Evolutionary conservation across 2,329 filamentous ascomycete genomes (phyloP).

Genomic region (Pseudohalonectria lignicola): DNA sequence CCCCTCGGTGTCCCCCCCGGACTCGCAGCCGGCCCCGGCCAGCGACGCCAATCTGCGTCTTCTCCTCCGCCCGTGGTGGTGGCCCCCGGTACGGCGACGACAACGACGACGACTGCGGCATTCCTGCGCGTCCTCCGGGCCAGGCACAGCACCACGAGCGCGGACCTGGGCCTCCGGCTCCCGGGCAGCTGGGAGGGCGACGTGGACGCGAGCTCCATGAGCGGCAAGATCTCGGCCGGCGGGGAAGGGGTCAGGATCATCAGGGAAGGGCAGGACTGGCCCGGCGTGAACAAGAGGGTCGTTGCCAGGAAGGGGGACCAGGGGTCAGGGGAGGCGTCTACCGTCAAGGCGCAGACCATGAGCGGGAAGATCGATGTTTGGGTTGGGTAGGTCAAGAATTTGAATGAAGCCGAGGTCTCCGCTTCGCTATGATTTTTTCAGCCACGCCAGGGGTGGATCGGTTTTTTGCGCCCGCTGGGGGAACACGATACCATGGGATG

Average conservation of each 20-base stretch:
- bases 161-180: constrained; percentile 29
- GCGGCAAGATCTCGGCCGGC: constrained; percentile 24
- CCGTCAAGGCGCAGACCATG: constrained; percentile 18
- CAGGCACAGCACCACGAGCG: constrained; percentile 32
- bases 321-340: constrained; percentile 18
- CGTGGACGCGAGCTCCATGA: constrained; percentile 25
- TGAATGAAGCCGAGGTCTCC: too few species aligned
- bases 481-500: too few species aligned
- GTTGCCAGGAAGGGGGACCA: constrained; percentile 27
- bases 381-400: constrained; percentile 14
- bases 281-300: constrained; percentile 18
- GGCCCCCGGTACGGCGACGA: too few species aligned
- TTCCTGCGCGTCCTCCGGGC: constrained; percentile 24
- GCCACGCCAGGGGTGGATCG: too few species aligned
- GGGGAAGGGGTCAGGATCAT: constrained; percentile 32
- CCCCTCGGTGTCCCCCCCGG: background rate
- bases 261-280: constrained; percentile 17
- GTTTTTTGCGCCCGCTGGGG: too few species aligned
- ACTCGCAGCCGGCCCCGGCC: background rate
- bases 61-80: background rate
- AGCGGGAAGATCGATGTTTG: constrained; percentile 15
- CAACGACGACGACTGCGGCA: background rate
- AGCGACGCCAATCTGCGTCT: too few species aligned
- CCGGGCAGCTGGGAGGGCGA: constrained; percentile 38
- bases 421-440: too few species aligned